Evolutionary conservation across 768 basidiomycete species (phyloP), one percentile per base, ranked within the genome.

Genomic region (Phaeotremella fagi): DNA sequence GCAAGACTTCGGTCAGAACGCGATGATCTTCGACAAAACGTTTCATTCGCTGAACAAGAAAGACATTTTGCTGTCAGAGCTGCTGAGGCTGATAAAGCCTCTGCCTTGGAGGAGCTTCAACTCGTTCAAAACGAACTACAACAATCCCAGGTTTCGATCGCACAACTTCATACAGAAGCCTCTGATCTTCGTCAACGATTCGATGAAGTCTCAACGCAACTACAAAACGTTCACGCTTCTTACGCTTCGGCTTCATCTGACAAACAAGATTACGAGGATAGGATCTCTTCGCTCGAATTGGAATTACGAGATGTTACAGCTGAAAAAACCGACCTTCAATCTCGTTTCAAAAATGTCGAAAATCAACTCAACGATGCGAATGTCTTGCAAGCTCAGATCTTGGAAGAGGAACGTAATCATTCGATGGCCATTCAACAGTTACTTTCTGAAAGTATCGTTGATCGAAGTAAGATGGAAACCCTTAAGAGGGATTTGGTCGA

Each of bases 41-140:
- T 75, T 14, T 61, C 63, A 5, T 75, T 70, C 50, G 55, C 61
- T n/a, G 55, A 64, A 33, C 63, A 69, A 49, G 72, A 75, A 38
- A 50, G 53, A 29, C 63, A 60, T 11, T 71, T 72, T 33, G 65
- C 63, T 25, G 48, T 67, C 18, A 43, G 49, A n/a, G 66, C 63
- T 35, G 58, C 60, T 9, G 53, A 61, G 20, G 62, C 60, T 0
- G 65, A 67, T 25, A 52, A 52, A n/a, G 48, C 53, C 5, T 53
- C 59, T 22, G 66, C 63, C 11, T 14, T 61, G 11, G 58, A 60
- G 18, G 63, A 60, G 18, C 41, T 65, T 2, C 18, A 54, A 38
- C 45, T 38, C 12, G 54, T 53, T 15, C 51, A 38, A 38, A 35
- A 45, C 1, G 65, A 64, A 22, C 51, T 70, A 22, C 44, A 52